phyloP scores from a whole-genome alignment of 345 rosid species.

The Clausena lansium region DNA sequence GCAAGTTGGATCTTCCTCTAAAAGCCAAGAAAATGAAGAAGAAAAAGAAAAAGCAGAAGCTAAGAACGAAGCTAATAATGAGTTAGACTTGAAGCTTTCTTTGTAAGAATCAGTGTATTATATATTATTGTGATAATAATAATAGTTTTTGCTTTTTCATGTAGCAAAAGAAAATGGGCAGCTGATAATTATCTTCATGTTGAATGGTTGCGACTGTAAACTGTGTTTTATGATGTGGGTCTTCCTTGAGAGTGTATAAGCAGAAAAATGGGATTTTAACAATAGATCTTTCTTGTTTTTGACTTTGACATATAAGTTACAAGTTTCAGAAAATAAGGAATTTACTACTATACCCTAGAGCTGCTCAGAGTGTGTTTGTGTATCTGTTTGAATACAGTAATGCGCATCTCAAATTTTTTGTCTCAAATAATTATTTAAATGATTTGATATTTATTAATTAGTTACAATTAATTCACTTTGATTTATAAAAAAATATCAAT shows the following conservation, averaged over 20 bases:
- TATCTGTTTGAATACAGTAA: too few species aligned
- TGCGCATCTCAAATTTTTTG: too few species aligned
- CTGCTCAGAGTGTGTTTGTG: too few species aligned
- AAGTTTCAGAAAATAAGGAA: neutral
- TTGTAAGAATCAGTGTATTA: neutral
- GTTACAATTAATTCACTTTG: too few species aligned
- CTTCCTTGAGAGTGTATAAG: neutral
- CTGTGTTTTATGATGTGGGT: neutral
- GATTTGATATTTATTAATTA: too few species aligned
- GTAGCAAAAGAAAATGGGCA: neutral
- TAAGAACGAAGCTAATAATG: neutral
- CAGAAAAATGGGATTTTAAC: neutral
- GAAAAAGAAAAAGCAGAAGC: neutral
- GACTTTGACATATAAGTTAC: neutral
- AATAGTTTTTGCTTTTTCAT: neutral
- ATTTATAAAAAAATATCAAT: too few species aligned
- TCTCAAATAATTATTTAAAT: too few species aligned
- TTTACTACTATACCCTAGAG: too few species aligned
- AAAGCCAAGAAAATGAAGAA: neutral
- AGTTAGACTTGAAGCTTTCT: slow-evolving; percentile 19
- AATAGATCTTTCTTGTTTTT: neutral
- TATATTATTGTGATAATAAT: neutral
- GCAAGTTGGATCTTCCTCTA: slow-evolving; percentile 18
- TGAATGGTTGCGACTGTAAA: neutral
- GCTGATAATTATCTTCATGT: neutral